Evolutionary conservation across 352 stramenopile species (phyloP), one percentile per base, ranked within the genome.

Genomic region (Peronosclerospora sorghi): DNA sequence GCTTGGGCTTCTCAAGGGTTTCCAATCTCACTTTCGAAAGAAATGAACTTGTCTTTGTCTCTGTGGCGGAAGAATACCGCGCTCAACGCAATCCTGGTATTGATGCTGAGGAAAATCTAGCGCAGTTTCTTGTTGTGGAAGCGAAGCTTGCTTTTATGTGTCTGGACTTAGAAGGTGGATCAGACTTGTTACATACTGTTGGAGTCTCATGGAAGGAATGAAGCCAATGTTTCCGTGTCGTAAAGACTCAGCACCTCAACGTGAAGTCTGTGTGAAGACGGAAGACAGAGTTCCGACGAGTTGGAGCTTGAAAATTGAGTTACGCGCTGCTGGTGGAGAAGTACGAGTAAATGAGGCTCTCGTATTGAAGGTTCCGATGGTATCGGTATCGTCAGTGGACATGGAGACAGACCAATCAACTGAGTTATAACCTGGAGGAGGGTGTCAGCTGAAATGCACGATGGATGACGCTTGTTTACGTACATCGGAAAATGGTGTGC

Each of bases 71-170:
- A 1, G 68, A 75, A 21, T 81, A 81, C 38, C 53, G 50, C 45
- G 34, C 44, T 7, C 43, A 72, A 15, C 68, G 68, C 12, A 69
- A 64, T 28, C 56, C 63, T 30, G 68, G 73, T 34, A 10, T 59
- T 15, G 48, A 48, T 15, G 54, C 65, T 26, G n/a, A 42, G 7
- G 54, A 72, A 13, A 80, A 80, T 48, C 40, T 81, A 20, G 23
- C 37, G 24, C 65, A 70, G 38, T 19, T 75, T 12, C 50, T 81
- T 27, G 17, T 13, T 43, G 21, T 60, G 20, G 27, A 54, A 26
- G 45, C 28, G 0, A 36, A 50, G 3, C 8, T 65, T 41, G 51
- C 45, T 13, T 29, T n/a, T 41, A 6, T 66, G 10, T 34, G 37
- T 5, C 32, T 53, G n/a, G 40, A 66, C 34, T 21, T 60, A 9